Percentiles rank a stretch among this genome's conserved stretches.
Evolutionary conservation across 768 basidiomycete species (phyloP).

Genomic region (Leccinum rimulosum): DNA sequence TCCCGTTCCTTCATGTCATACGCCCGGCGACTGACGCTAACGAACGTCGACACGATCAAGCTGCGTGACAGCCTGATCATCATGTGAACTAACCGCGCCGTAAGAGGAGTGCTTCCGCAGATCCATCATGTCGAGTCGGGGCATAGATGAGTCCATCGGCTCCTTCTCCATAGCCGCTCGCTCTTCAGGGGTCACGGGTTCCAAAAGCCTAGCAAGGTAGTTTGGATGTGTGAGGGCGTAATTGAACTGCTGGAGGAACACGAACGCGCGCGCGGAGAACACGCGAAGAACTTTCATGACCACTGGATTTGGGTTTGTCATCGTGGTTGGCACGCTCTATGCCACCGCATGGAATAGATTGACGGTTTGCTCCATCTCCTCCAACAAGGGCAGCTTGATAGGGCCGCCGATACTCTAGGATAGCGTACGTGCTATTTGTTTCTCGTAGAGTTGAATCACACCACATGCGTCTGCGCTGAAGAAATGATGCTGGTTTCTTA

Average conservation of each 20-base stretch:
- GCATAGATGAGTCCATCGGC: slow-evolving; percentile 31
- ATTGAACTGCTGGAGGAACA: slow-evolving; percentile 83
- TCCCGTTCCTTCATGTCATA: slow-evolving; percentile 60
- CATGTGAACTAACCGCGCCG: slow-evolving; percentile 67
- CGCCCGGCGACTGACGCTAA: slow-evolving; percentile 60
- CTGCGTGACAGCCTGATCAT: slow-evolving; percentile 63
- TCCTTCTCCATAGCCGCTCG: slow-evolving; percentile 67
- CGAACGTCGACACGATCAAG: slow-evolving; percentile 66
- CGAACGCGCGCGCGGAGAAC: slow-evolving; percentile 70
- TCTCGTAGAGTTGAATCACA: slow-evolving; percentile 79
- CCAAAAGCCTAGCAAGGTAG: slow-evolving; percentile 76
- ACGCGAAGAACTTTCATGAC: slow-evolving; percentile 64
- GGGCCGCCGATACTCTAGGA: slow-evolving; percentile 81
- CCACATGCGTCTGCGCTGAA: slow-evolving; percentile 85
- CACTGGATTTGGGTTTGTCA: slow-evolving; percentile 36
- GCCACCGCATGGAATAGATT: slow-evolving; percentile 78
- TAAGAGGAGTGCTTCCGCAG: slow-evolving; percentile 65
- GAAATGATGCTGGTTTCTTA: slow-evolving; percentile 67
- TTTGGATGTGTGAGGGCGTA: slow-evolving; percentile 91
- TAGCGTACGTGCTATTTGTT: slow-evolving; percentile 73
- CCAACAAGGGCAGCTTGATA: slow-evolving; percentile 71
- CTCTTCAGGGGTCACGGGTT: slow-evolving; percentile 75
- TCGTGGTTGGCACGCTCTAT: slow-evolving; percentile 34
- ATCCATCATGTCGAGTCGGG: slow-evolving; percentile 50
- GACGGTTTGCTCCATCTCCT: slow-evolving; percentile 81